Conservation (phyloP, 1,284 basidiomycete species). For the Trichosporon faecale region DNA sequence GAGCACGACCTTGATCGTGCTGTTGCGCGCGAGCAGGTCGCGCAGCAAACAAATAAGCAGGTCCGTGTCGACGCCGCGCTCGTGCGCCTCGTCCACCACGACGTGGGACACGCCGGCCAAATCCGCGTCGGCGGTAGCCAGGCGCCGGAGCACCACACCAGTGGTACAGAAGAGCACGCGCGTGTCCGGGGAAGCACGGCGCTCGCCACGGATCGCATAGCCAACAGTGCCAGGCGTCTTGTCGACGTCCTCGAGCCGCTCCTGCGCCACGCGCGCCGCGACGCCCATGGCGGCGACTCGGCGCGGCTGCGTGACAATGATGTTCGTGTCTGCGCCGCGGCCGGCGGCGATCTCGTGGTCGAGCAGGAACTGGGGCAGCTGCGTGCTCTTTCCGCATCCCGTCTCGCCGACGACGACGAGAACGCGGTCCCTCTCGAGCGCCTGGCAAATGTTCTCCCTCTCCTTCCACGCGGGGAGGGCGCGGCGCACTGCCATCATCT, state of each 20-base stretch:
- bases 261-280: conserved; percentile 78
- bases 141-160: conserved; percentile 77
- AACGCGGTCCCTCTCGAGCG: conserved; percentile 64
- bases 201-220: conserved; percentile 88
- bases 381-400: conserved; percentile 75
- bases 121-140: conserved; percentile 67
- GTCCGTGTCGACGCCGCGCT: conserved; percentile 85
- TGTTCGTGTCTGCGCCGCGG: conserved; percentile 67
- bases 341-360: conserved; percentile 69
- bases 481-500: conserved; percentile 61
- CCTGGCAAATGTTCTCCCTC: conserved; percentile 62
- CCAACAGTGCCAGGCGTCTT: conserved; percentile 65
- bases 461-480: conserved; percentile 73
- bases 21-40: conserved; percentile 69
- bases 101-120: conserved; percentile 75
- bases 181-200: conserved; percentile 64
- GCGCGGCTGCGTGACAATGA: conserved; percentile 86
- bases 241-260: conserved; percentile 70
- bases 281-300: conserved; percentile 87
- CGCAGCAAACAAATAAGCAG: conserved; percentile 80
- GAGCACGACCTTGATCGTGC: conserved; percentile 61
- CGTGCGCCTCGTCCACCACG: conserved; percentile 90
- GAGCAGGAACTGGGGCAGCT: conserved; percentile 82
- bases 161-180: conserved; percentile 89
- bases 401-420: conserved; percentile 79